Conservation (phyloP, 495 filamentous ascomycete genomes). For the Podospora fimiseda region DNA sequence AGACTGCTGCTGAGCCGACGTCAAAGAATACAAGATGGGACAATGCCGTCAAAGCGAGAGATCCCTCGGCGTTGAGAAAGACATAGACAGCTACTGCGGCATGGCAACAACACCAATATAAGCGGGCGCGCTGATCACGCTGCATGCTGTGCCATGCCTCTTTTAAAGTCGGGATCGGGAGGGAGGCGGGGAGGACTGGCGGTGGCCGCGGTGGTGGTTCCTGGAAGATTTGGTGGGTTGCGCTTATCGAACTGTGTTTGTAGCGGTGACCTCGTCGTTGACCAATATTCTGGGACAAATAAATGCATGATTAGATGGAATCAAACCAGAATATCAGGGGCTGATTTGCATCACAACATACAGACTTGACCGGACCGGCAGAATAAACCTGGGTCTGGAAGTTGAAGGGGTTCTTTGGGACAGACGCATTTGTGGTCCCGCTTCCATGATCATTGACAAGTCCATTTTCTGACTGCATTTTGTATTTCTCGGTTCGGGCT, state of each 20-base stretch:
- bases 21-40: constrained; percentile 94
- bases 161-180: constrained; percentile 84
- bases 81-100: constrained; percentile 73
- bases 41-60: constrained; percentile 85
- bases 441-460: constrained; percentile 23
- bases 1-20: constrained; percentile 85
- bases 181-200: constrained; percentile 81
- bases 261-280: constrained; percentile 95
- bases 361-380: constrained; percentile 74
- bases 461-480: constrained; percentile 31
- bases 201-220: constrained; percentile 86
- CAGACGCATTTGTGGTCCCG: constrained; percentile 27
- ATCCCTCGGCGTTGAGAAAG: constrained; percentile 76
- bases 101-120: constrained; percentile 88
- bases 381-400: constrained; percentile 81
- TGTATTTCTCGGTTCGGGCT: constrained; percentile 20
- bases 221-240: constrained; percentile 86
- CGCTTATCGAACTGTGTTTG: constrained; percentile 90
- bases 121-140: constrained; percentile 69
- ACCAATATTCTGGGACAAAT: constrained; percentile 58
- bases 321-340: too few relatives aligned
- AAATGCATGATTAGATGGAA: not conserved
- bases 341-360: constrained; percentile 36
- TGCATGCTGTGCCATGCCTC: constrained; percentile 86
- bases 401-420: constrained; percentile 70